phyloP scores from a whole-genome alignment of 2,329 filamentous ascomycete genomes.

The Beauveria bassiana region DNA sequence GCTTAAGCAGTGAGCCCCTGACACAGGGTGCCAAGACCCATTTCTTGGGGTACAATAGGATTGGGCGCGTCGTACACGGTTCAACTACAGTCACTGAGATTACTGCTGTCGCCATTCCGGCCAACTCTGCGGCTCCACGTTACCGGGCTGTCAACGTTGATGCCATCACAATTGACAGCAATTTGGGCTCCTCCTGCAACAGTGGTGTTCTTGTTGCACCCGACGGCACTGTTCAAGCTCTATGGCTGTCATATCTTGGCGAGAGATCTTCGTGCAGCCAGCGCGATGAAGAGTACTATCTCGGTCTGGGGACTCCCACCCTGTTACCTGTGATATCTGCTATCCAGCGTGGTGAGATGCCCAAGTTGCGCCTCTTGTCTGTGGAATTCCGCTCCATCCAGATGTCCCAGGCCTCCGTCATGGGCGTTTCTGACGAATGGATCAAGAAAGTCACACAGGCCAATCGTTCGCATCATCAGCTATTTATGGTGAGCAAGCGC shows the following conservation, averaged over 20 bases:
- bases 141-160: conserved; percentile 95
- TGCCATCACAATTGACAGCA: conserved; percentile 94
- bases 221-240: conserved; percentile 85
- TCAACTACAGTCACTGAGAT: conserved; percentile 96
- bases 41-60: conserved; percentile 97
- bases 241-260: conserved; percentile 95
- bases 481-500: conserved; percentile 97
- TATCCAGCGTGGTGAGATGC: conserved; percentile 71
- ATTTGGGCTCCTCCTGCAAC: conserved; percentile 81
- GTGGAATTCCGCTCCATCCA: conserved; percentile 93
- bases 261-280: conserved; percentile 72
- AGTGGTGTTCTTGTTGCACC: conserved; percentile 86
- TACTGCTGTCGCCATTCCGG: conserved; percentile 91
- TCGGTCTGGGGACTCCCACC: conserved; percentile 82
- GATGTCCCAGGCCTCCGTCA: conserved; percentile 93
- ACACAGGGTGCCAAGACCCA: conserved; percentile 91
- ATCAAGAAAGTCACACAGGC: conserved; percentile 82
- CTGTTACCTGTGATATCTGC: conserved; percentile 81
- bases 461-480: conserved; percentile 86
- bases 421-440: conserved; percentile 96
- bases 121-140: conserved; percentile 81
- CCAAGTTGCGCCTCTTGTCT: conserved; percentile 81
- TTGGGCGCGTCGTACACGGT: conserved; percentile 84
- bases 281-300: conserved; percentile 92
- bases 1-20: conserved; percentile 71